Conservation (phyloP, 331 rosid genomes). For the Acacia concinna region DNA sequence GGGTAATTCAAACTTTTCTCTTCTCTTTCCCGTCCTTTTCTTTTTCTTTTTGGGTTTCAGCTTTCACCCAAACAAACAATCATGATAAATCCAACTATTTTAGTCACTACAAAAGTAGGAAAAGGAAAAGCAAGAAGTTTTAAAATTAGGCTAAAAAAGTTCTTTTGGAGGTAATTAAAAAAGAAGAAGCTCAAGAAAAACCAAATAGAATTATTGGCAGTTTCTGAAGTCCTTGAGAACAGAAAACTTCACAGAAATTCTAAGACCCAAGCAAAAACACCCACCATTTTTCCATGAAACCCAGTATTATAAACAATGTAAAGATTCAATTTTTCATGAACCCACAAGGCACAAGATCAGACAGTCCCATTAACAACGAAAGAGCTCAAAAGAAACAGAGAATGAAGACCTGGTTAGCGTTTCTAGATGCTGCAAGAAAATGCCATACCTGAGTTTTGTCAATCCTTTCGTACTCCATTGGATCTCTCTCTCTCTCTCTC, state of each 20-base stretch:
- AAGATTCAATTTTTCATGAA: constrained; percentile 21
- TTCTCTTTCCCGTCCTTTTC: background rate
- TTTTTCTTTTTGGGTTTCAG: background rate
- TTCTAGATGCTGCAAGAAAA: constrained; percentile 9
- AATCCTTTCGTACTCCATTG: constrained; percentile 94
- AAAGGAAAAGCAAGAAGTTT: constrained; percentile 29
- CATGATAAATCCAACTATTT: constrained; percentile 36
- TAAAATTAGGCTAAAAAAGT: constrained; percentile 23
- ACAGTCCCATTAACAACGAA: too few relatives aligned
- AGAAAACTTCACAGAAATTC: constrained; percentile 16
- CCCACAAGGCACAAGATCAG: background rate
- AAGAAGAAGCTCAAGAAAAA: background rate
- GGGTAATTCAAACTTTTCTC: constrained; percentile 16
- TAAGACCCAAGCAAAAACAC: background rate
- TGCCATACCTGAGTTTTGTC: constrained; percentile 80
- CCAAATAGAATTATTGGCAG: constrained; percentile 12
- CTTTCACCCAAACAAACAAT: constrained; percentile 26
- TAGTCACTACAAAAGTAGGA: constrained; percentile 19
- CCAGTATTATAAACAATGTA: constrained; percentile 26
- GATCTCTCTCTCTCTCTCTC: constrained; percentile 40
- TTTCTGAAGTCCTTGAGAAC: background rate
- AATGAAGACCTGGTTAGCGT: constrained; percentile 1
- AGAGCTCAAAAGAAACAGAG: background rate
- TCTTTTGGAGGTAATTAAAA: constrained; percentile 27
- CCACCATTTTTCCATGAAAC: constrained; percentile 17